These are phyloP conservation scores for Erucastrum elatum DNA, from an alignment of 345 rosid species.

Conservation along the genomic window DNA sequence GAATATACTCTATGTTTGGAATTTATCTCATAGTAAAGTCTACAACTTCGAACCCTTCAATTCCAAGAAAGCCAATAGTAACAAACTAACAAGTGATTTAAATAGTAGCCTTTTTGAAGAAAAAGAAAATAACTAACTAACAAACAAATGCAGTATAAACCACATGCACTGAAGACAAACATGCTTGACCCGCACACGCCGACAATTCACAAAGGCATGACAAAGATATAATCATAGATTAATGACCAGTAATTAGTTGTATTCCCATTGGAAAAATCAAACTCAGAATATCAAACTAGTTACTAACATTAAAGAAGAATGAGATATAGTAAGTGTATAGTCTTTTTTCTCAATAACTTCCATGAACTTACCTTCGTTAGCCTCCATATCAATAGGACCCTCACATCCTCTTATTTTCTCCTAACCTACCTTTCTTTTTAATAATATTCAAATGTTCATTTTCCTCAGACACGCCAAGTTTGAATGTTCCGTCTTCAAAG, in stretches of 20 bases:
- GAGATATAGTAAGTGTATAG: background rate
- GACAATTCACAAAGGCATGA: slow-evolving; percentile 7
- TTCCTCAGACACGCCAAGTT: slow-evolving; percentile 38
- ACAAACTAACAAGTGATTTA: background rate
- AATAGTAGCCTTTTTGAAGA: no score
- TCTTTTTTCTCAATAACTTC: slow-evolving; percentile 35
- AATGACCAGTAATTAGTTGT: background rate
- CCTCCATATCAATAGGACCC: slow-evolving; percentile 9
- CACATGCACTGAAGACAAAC: slow-evolving; percentile 4
- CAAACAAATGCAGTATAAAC: background rate
- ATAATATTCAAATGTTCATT: slow-evolving; percentile 8
- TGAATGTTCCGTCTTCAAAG: slow-evolving; percentile 37
- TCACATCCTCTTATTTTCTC: slow-evolving; percentile 25
- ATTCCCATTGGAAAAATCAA: background rate
- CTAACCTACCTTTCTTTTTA: background rate
- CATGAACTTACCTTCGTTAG: slow-evolving; percentile 20
- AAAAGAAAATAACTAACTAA: background rate
- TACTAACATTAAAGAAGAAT: background rate
- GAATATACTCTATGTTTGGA: background rate
- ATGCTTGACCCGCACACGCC: background rate
- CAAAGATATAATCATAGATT: background rate
- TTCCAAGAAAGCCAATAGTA: background rate
- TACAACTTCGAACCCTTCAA: background rate
- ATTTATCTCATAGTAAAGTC: background rate
- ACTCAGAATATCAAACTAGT: background rate